A percentile compares a stretch with the other conserved stretches of the same genome.
Conservation (phyloP, 345 rosid genomes). For the Eucalyptus curtisii region DNA sequence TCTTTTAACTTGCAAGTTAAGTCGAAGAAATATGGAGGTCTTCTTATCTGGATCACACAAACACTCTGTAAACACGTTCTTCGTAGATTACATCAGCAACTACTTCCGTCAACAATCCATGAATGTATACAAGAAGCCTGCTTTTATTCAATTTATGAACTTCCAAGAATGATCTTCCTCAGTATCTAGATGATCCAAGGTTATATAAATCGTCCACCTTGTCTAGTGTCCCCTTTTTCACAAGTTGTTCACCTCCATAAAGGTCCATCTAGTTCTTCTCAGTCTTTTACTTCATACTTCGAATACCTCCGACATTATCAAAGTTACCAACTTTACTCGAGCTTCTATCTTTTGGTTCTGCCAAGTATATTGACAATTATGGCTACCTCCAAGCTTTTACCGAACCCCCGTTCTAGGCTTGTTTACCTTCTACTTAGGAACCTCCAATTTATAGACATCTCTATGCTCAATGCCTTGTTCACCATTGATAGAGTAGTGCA, state of each 20-base stretch:
- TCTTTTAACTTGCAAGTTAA: too few species aligned
- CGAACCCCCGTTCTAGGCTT: fast-evolving
- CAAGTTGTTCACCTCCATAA: background rate
- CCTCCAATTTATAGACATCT: background rate
- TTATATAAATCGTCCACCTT: background rate
- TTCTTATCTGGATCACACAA: too few species aligned
- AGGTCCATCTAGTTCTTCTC: background rate
- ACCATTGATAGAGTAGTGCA: background rate
- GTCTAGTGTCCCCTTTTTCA: background rate
- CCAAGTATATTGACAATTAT: background rate
- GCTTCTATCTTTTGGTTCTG: background rate
- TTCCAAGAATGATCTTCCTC: background rate
- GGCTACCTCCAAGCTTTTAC: background rate
- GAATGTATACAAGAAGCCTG: background rate
- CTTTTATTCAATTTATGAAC: background rate
- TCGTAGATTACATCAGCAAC: too few species aligned
- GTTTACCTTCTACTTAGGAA: background rate
- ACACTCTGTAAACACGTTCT: too few species aligned
- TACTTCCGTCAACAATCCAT: background rate
- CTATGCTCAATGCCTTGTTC: background rate
- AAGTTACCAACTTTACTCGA: background rate
- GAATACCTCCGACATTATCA: background rate
- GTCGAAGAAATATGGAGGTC: too few species aligned
- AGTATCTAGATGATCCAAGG: background rate
- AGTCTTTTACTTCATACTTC: background rate